Percentiles rank a stretch among this genome's conserved stretches.
Evolutionary conservation across 2,329 filamentous ascomycete genomes (phyloP).

Genomic region (Elsinoe batatas): DNA sequence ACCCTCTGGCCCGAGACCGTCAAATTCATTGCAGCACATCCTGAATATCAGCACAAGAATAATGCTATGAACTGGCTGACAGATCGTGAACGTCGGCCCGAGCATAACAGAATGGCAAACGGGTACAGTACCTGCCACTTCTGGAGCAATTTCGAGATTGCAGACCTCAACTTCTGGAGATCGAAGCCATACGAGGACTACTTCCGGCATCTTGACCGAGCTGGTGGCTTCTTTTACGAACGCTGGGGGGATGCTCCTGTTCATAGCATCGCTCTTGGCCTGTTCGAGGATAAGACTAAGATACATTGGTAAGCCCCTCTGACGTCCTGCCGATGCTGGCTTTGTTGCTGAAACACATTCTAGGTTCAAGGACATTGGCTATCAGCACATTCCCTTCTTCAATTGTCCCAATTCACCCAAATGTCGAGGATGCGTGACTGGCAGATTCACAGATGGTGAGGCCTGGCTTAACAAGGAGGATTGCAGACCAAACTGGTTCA

Average conservation of each 20-base stretch:
- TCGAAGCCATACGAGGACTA: conserved; percentile 87
- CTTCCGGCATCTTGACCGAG: conserved; percentile 87
- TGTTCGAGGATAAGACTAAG: conserved; percentile 84
- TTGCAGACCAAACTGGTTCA: conserved; percentile 94
- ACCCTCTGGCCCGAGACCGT: conserved; percentile 91
- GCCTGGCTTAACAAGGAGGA: conserved; percentile 80
- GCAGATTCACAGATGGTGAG: conserved; percentile 81
- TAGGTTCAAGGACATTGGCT: conserved; percentile 98
- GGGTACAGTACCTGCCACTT: conserved; percentile 98
- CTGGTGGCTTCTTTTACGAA: conserved; percentile 97
- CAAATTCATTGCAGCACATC: conserved; percentile 67
- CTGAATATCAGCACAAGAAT: conserved; percentile 71
- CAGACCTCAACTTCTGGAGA: conserved; percentile 84
- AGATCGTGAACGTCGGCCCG: conserved; percentile 64
- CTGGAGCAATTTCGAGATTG: conserved; percentile 98
- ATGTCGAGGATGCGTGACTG: conserved; percentile 77
- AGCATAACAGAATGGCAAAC: conserved; percentile 70
- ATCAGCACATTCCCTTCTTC: conserved; percentile 96
- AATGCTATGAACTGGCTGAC: conserved; percentile 83
- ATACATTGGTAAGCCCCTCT: conserved; percentile 72
- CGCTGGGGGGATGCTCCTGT: conserved; percentile 97
- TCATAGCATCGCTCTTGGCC: conserved; percentile 81
- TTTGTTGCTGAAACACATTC: conserved; percentile 10
- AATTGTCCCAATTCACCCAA: conserved; percentile 97
- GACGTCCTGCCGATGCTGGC: not conserved